phyloP scores from a whole-genome alignment of 805 yeast genomes.

The Yarrowia deformans region DNA sequence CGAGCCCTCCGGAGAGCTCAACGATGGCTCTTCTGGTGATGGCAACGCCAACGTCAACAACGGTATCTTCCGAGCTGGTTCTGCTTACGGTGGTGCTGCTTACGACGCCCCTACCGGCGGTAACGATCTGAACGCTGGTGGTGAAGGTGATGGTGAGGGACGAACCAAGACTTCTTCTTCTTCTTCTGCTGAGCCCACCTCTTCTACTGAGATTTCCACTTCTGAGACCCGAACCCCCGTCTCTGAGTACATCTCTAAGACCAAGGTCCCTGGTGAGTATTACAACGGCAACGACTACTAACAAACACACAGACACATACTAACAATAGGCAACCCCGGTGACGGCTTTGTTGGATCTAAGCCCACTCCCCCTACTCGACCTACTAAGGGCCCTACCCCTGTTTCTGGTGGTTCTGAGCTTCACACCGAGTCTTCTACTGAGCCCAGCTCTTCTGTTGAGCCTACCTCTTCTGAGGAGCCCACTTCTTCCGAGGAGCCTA shows the following conservation, averaged over 20 bases:
- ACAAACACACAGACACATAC: background rate
- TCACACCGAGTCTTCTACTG: background rate
- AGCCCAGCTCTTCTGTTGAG: background rate
- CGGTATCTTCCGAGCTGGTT: background rate
- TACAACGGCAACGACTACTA: background rate
- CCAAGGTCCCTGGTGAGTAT: slow-evolving; percentile 18
- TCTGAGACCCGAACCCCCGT: background rate
- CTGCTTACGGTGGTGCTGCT: slow-evolving; percentile 16
- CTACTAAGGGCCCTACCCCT: background rate
- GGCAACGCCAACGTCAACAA: background rate
- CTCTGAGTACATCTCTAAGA: background rate
- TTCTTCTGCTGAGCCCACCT: slow-evolving; percentile 1
- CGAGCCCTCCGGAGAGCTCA: background rate
- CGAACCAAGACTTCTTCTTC: slow-evolving; percentile 7
- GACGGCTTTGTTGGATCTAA: background rate
- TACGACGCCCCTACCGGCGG: background rate
- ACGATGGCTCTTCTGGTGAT: background rate
- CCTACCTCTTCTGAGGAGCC: background rate
- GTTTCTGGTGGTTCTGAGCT: background rate
- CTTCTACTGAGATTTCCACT: background rate
- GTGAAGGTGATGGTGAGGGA: slow-evolving; percentile 34
- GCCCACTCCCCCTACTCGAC: background rate
- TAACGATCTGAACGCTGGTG: slow-evolving; percentile 27
- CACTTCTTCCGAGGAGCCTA: background rate
- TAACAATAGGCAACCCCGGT: slow-evolving; percentile 5